A percentile compares a stretch with the other conserved stretches of the same genome.
These are phyloP conservation scores for Neopestalotiopsis sp. DNA, from an alignment of 2,329 filamentous ascomycete genomes.

Conservation along the genomic window DNA sequence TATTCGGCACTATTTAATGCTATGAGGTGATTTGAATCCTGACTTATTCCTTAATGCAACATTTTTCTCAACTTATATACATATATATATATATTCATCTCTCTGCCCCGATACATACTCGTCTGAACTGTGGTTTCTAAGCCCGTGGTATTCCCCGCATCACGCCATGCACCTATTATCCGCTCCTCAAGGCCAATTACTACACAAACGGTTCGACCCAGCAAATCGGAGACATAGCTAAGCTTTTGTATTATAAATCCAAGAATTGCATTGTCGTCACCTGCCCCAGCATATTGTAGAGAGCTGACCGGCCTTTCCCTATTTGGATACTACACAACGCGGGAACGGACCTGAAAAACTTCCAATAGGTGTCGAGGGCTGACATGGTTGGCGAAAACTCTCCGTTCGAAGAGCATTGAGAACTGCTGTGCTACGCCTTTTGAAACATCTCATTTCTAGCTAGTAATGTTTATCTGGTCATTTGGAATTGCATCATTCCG, in stretches of 20 bases:
- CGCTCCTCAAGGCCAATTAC: not conserved
- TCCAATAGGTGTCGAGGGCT: too few relatives aligned
- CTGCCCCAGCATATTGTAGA: not conserved
- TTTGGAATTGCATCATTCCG: not conserved
- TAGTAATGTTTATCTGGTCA: not conserved
- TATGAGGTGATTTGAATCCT: not conserved
- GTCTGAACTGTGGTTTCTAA: not conserved
- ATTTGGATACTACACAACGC: too few relatives aligned
- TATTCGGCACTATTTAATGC: not conserved
- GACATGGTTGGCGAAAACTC: too few relatives aligned
- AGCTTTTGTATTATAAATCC: not conserved
- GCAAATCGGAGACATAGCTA: constrained; percentile 3
- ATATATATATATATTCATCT: not conserved
- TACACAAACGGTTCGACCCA: not conserved
- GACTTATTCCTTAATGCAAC: too few relatives aligned
- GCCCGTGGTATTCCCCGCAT: not conserved
- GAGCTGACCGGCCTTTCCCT: not conserved
- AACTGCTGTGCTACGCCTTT: too few relatives aligned
- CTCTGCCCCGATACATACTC: too few relatives aligned
- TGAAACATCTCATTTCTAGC: not conserved
- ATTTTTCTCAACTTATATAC: not conserved
- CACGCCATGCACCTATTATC: not conserved
- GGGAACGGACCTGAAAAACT: too few relatives aligned
- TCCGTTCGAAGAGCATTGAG: too few relatives aligned
- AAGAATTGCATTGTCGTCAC: not conserved